A percentile compares a stretch with the other conserved stretches of the same genome.
Conservation (phyloP, 1,284 basidiomycete genomes). For the Malassezia equina region DNA sequence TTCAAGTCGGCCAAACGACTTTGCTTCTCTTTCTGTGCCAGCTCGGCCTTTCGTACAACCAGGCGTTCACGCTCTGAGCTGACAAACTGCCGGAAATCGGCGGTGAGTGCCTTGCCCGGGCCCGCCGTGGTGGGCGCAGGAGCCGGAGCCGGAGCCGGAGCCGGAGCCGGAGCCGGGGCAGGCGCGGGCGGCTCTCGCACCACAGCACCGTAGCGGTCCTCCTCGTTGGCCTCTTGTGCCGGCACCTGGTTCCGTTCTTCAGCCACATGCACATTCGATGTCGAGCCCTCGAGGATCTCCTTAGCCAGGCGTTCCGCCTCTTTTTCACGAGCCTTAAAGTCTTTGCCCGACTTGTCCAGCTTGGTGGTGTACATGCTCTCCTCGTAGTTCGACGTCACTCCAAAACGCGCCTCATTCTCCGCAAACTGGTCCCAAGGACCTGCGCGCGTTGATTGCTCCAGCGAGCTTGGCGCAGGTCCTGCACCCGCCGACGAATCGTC, state of each 20-base stretch:
- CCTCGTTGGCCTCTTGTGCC: slow-evolving; percentile 67
- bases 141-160: background rate
- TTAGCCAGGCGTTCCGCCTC: slow-evolving; percentile 78
- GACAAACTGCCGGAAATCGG: slow-evolving; percentile 43
- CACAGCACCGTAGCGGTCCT: slow-evolving; percentile 95
- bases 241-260: slow-evolving; percentile 80
- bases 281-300: slow-evolving; percentile 63
- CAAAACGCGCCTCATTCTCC: slow-evolving; percentile 83
- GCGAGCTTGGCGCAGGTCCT: background rate
- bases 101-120: slow-evolving; percentile 27
- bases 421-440: slow-evolving; percentile 89
- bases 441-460: slow-evolving; percentile 14
- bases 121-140: background rate
- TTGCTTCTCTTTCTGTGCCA: slow-evolving; percentile 86
- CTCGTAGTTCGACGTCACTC: slow-evolving; percentile 79
- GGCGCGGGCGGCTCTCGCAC: slow-evolving; percentile 68
- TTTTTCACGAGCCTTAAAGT: slow-evolving; percentile 78
- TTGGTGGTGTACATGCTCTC: slow-evolving; percentile 93
- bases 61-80: slow-evolving; percentile 39
- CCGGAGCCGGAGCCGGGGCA: slow-evolving; percentile 53
- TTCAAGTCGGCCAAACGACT: slow-evolving; percentile 80
- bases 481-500: slow-evolving; percentile 2
- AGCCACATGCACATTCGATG: slow-evolving; percentile 67
- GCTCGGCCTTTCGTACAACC: slow-evolving; percentile 76
- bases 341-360: slow-evolving; percentile 70